Evolutionary conservation across 805 yeast species (phyloP).

Genomic region (Ogataea corticis): DNA sequence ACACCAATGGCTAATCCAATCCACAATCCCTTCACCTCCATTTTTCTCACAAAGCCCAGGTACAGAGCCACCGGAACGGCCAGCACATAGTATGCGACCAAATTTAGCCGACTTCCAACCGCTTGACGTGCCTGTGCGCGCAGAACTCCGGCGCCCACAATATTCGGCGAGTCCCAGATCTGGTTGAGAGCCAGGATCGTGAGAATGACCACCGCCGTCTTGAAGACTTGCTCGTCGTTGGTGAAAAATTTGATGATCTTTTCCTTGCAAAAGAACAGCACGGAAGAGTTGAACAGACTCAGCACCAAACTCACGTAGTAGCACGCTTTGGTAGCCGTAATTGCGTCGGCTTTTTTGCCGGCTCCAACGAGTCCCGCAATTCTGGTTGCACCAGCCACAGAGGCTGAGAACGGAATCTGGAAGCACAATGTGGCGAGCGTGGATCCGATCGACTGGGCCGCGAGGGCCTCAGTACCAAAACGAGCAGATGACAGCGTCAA

Average conservation of each 20-base stretch:
- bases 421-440: conserved; percentile 61
- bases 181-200: conserved; percentile 32
- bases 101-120: conserved; percentile 46
- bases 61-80: conserved; percentile 63
- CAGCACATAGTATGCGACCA: conserved; percentile 58
- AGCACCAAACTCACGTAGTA: conserved; percentile 10
- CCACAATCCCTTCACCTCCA: conserved; percentile 36
- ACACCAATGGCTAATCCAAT: conserved; percentile 7
- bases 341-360: conserved; percentile 15
- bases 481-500: conserved; percentile 62
- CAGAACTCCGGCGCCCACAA: conserved; percentile 45
- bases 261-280: conserved; percentile 14
- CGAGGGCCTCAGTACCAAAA: conserved; percentile 55
- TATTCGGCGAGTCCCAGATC: conserved; percentile 43
- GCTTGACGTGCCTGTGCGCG: conserved; percentile 53
- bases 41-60: conserved; percentile 47
- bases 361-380: conserved; percentile 73
- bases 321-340: conserved; percentile 14
- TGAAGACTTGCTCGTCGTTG: conserved; percentile 17
- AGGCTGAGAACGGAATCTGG: conserved; percentile 67
- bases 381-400: conserved; percentile 69
- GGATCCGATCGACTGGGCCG: conserved; percentile 67
- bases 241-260: conserved; percentile 21
- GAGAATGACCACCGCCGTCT: conserved; percentile 15
- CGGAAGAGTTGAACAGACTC: conserved; percentile 13